A percentile compares a stretch with the other conserved stretches of the same genome.
phyloP scores from a whole-genome alignment of 192 early-diverging fungal species.

The Pilobolus umbonatus region DNA sequence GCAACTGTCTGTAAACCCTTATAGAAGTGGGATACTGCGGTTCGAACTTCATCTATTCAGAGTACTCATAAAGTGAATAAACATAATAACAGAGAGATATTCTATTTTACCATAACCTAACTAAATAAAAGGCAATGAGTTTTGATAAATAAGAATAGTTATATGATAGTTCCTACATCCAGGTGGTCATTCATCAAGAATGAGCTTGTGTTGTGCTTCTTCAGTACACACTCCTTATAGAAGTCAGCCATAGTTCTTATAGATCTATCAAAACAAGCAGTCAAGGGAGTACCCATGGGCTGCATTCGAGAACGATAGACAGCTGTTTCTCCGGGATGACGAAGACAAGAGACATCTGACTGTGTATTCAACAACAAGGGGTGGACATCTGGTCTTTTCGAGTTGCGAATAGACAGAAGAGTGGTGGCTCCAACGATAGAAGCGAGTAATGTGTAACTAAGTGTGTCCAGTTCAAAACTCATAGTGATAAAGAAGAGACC shows the following conservation, averaged over 20 bases:
- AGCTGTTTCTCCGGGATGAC: conserved; percentile 46
- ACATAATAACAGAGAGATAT: no score
- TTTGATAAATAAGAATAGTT: conserved; percentile 2
- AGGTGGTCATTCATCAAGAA: conserved; percentile 8
- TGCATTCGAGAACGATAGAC: conserved; percentile 46
- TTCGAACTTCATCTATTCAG: not conserved
- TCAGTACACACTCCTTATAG: conserved; percentile 34
- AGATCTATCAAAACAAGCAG: conserved; percentile 30
- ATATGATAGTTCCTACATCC: conserved; percentile 22
- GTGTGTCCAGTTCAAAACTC: conserved; percentile 42
- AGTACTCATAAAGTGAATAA: not conserved
- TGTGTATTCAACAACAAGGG: conserved; percentile 53
- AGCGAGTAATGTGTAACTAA: conserved; percentile 37
- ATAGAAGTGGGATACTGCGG: not conserved
- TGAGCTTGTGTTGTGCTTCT: conserved; percentile 2
- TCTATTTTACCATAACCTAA: conserved; percentile 36
- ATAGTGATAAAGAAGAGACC: no score
- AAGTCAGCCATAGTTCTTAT: conserved; percentile 46
- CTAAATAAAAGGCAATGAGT: conserved; percentile 5
- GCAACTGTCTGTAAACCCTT: conserved; percentile 13
- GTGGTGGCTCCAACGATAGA: conserved; percentile 37
- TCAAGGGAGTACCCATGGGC: conserved; percentile 36
- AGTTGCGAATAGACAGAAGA: conserved; percentile 34
- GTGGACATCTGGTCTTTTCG: conserved; percentile 51
- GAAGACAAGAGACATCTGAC: conserved; percentile 40